A percentile compares a stretch with the other conserved stretches of the same genome.
phyloP scores from a whole-genome alignment of 805 yeast species.

The Candida mattraensis region DNA sequence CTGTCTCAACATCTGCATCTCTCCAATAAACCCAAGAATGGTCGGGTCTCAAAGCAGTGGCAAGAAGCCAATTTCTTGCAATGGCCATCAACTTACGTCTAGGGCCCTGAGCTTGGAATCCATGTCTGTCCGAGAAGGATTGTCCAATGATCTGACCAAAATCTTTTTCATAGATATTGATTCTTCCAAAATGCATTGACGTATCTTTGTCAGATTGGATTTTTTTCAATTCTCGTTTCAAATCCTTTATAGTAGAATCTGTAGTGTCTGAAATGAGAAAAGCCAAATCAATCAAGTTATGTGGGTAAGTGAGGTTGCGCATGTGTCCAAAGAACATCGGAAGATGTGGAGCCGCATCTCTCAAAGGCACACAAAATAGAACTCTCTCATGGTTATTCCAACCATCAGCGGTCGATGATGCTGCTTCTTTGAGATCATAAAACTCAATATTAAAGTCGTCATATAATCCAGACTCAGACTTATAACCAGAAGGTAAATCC shows the following conservation, averaged over 20 bases:
- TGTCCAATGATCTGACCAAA: constrained; percentile 92
- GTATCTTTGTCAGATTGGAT: constrained; percentile 66
- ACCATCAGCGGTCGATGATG: constrained; percentile 63
- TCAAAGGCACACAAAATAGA: constrained; percentile 81
- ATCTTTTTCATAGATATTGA: constrained; percentile 84
- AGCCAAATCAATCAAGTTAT: constrained; percentile 76
- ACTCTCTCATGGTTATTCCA: constrained; percentile 81
- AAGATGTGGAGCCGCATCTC: constrained; percentile 89
- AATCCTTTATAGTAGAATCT: constrained; percentile 77
- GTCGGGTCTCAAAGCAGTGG: constrained; percentile 81
- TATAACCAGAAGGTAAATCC: constrained; percentile 35
- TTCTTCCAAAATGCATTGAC: constrained; percentile 67
- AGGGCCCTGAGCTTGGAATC: constrained; percentile 92
- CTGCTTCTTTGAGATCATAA: constrained; percentile 68
- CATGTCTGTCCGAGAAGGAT: constrained; percentile 87
- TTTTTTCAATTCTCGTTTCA: constrained; percentile 56
- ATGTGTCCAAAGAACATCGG: constrained; percentile 87
- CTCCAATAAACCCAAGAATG: constrained; percentile 97
- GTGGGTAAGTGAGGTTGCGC: constrained; percentile 81
- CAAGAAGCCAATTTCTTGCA: constrained; percentile 88
- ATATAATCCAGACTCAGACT: constrained; percentile 23
- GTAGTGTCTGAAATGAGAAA: constrained; percentile 85
- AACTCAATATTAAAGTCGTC: constrained; percentile 52
- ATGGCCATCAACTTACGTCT: constrained; percentile 91
- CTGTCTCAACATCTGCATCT: constrained; percentile 89